Conservation (phyloP, 2,329 filamentous ascomycete genomes). For the Calonectria crousiana region DNA sequence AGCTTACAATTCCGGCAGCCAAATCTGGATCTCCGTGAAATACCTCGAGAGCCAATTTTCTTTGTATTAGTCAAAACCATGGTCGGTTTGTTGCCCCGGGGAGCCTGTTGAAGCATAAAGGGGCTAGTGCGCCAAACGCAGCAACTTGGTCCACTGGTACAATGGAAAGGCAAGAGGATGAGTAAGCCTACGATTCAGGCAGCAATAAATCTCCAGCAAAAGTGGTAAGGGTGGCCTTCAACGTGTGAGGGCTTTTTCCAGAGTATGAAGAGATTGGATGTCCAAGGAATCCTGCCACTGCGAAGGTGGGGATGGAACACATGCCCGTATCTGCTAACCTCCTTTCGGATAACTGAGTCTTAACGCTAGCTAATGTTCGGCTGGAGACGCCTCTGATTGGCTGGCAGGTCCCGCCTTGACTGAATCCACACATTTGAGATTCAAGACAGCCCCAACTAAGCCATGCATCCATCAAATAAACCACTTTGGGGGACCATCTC, state of each 20-base stretch:
- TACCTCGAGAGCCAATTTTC: background rate
- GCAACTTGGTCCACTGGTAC: background rate
- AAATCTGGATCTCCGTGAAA: slow-evolving; percentile 53
- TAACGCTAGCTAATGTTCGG: slow-evolving; percentile 44
- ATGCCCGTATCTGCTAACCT: slow-evolving; percentile 32
- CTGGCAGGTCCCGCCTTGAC: background rate
- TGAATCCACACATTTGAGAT: background rate
- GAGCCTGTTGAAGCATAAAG: background rate
- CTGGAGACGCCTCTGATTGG: slow-evolving; percentile 44
- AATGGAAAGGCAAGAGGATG: background rate
- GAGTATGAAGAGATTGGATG: background rate
- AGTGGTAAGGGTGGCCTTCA: background rate
- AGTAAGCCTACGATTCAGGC: background rate
- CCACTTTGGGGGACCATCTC: background rate
- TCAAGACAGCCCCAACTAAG: background rate
- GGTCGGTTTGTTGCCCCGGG: background rate
- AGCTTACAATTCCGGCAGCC: slow-evolving; percentile 66
- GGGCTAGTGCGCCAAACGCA: background rate
- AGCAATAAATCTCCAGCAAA: background rate
- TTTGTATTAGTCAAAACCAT: slow-evolving; percentile 13
- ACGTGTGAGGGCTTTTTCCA: background rate
- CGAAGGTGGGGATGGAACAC: background rate
- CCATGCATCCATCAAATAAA: background rate
- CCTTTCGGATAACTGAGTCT: slow-evolving; percentile 13
- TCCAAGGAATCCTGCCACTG: background rate